phyloP scores from a whole-genome alignment of 352 stramenopile genomes.

The Phytopythium vexans region DNA sequence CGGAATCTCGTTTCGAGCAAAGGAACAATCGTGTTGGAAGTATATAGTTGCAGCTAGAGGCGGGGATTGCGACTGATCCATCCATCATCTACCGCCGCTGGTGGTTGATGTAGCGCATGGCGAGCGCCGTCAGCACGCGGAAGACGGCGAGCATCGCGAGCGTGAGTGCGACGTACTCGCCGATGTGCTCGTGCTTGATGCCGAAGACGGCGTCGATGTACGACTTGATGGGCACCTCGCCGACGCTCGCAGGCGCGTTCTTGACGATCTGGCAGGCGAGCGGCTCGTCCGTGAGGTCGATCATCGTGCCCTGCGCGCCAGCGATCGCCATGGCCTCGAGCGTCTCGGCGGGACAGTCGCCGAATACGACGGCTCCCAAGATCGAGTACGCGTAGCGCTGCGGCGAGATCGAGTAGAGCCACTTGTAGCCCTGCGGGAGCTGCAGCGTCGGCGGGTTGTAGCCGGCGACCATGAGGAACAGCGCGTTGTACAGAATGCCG shows the following conservation, averaged over 20 bases:
- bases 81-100: slow-evolving; percentile 17
- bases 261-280: slow-evolving; percentile 30
- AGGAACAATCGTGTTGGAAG: too few relatives aligned
- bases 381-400: slow-evolving; percentile 33
- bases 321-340: slow-evolving; percentile 15
- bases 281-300: slow-evolving; percentile 17
- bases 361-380: slow-evolving; percentile 27
- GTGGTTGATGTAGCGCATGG: slow-evolving; percentile 50
- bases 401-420: slow-evolving; percentile 33
- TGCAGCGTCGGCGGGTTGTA: slow-evolving; percentile 38
- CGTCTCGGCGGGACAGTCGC: slow-evolving; percentile 25
- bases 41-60: too few relatives aligned
- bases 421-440: slow-evolving; percentile 39
- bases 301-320: slow-evolving; percentile 1
- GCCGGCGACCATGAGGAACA: slow-evolving; percentile 34
- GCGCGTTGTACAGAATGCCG: slow-evolving; percentile 29
- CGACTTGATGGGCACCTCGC: slow-evolving; percentile 25
- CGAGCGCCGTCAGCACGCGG: slow-evolving; percentile 27
- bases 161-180: slow-evolving; percentile 25
- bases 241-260: slow-evolving; percentile 20
- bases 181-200: slow-evolving; percentile 36
- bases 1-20: too few relatives aligned
- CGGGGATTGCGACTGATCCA: neutral
- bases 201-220: slow-evolving; percentile 36
- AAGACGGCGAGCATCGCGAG: slow-evolving; percentile 34